Conservation (phyloP, 1,284 basidiomycete species). For the Uromyces viciae-fabae region DNA sequence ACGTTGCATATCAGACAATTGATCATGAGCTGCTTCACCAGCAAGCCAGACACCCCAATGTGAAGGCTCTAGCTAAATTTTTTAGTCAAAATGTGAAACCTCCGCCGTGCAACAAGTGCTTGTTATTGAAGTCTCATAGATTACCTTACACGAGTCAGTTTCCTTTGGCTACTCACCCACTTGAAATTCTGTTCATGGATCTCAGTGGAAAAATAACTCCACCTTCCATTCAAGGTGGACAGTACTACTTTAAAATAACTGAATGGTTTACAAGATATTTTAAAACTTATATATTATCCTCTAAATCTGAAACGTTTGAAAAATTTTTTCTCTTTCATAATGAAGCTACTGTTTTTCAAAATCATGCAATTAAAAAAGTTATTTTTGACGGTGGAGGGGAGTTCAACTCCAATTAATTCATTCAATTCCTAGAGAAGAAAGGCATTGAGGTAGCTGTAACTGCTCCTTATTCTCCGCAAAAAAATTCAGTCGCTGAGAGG, state of each 20-base stretch:
- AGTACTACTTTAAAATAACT: conserved; percentile 23
- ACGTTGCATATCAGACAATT: no score
- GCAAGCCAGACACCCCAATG: not conserved
- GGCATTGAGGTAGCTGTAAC: conserved; percentile 54
- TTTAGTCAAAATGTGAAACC: not conserved
- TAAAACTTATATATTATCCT: not conserved
- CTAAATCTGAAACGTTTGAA: conserved; percentile 25
- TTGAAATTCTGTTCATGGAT: conserved; percentile 15
- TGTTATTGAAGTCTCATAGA: not conserved
- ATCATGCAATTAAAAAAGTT: conserved; percentile 52
- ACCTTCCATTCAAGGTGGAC: not conserved
- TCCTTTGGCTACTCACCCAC: not conserved
- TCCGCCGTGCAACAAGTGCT: not conserved
- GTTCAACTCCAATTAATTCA: conserved; percentile 50
- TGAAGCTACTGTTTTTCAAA: conserved; percentile 48
- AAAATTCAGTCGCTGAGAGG: conserved; percentile 54
- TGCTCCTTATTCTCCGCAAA: conserved; percentile 55
- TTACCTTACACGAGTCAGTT: not conserved
- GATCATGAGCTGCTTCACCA: not conserved
- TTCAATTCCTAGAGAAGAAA: conserved; percentile 48
- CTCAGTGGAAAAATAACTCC: conserved; percentile 16
- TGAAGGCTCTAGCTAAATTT: not conserved
- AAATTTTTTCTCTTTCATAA: conserved; percentile 54
- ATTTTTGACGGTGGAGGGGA: conserved; percentile 55
- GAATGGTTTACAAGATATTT: not conserved